Conservation (phyloP, 305 asterid species). For the Solanum hybrid region DNA sequence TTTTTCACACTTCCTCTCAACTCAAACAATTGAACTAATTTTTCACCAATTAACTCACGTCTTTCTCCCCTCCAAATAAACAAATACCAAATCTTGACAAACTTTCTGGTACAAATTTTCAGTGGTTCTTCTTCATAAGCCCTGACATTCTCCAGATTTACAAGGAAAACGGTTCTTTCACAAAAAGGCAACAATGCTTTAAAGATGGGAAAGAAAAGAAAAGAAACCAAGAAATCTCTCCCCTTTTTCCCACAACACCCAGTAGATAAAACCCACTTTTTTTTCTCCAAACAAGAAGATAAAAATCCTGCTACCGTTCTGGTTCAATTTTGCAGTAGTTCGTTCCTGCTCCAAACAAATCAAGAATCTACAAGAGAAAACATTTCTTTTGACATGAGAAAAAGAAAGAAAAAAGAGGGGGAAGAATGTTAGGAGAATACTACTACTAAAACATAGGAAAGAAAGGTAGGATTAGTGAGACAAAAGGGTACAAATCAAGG, state of each 20-base stretch:
- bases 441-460: not conserved
- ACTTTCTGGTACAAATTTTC: not conserved
- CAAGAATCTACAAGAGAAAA: not conserved
- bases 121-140: not conserved
- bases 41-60: not conserved
- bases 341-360: not conserved
- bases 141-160: not conserved
- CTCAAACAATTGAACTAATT: not conserved
- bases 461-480: not conserved
- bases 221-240: not conserved
- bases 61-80: not conserved
- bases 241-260: not conserved
- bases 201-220: not conserved
- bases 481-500: slow-evolving; percentile 3
- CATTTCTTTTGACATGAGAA: not conserved
- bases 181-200: not conserved
- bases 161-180: not conserved
- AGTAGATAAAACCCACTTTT: not conserved
- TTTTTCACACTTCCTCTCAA: not conserved
- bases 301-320: not conserved
- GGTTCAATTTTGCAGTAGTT: not conserved
- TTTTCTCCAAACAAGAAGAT: not conserved
- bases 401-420: not conserved
- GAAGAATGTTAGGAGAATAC: not conserved
- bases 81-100: not conserved